Evolutionary conservation across 805 yeast species (phyloP), one percentile per base, ranked within the genome.

Genomic region (Starmerella sp.): DNA sequence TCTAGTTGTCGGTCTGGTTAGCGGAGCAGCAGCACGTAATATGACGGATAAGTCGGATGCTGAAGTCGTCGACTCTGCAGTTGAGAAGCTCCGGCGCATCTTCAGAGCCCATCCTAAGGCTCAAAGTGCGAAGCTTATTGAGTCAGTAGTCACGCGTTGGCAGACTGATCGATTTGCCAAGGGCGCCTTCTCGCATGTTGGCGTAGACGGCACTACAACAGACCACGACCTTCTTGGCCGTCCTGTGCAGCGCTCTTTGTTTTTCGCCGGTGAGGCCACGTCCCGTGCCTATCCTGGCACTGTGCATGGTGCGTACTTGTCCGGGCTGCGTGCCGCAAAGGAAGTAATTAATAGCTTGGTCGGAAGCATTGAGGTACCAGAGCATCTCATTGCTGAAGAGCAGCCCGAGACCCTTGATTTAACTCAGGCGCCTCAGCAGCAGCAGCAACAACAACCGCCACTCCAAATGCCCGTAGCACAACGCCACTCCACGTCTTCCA

Each of bases 131-230:
- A 58, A 59, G 38, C 66, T 73, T 13, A 65, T 65, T 1, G 76
- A 72, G 57, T 60, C 67, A 0, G 68, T 82, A 0, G 75, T 77
- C 1, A 78, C 91, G 0, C 71, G 80, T 31, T 91, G 97, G 97
- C 83, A 95, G 1, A 65, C 67, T 2, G 95, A 90, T 61, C 87
- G 88, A 0, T 86, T 75, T 64, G 76, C 86, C 2, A 70, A 85
- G 54, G 97, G 97, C 3, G 81, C 96, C 0, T 91, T 87, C 67
- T 72, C 75, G 10, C 72, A 71, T 54, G 71, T 72, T 13, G 76
- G 75, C 2, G 62, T 64, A 9, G 73, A 71, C 30, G 75, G 73
- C n/a, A 69, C 73, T 1, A 72, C 70, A 3, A 73, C 68, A 0
- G 76, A 73, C 54, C 74, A 70, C 54, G 75, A 72, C 47, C 54